Evolutionary conservation across 2,329 filamentous ascomycete species (phyloP), one percentile per base, ranked within the genome.

Genomic region (Sarocladium strictum): DNA sequence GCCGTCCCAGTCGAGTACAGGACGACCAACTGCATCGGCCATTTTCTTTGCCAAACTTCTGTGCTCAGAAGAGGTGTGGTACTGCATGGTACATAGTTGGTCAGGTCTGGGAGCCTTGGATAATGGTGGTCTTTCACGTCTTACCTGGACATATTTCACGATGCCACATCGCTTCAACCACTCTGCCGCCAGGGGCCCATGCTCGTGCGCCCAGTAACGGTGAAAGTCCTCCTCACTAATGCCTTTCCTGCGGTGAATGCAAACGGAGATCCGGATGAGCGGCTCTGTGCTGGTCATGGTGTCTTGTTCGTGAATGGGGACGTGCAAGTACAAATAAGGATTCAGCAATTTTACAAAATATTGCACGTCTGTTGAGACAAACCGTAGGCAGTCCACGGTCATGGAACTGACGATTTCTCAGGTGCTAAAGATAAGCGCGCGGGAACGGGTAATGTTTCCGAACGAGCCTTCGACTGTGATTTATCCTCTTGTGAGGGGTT

Each of bases 1-100:
- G 19, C 50, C 50, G 17, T 53, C 50, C 50, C 50, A 53, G 21
- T 53, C 50, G 11, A 53, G 50, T 17, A 53, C 50, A 6, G 50
- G 50, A 3, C 50, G 32, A 12, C 33, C 50, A 3, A 53, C 50
- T 6, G 50, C 50, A 12, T 53, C 50, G 2, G 50, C 24, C 50
- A 53, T 53, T 33, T 53, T 53, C 21, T 40, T 38, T 9, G 50
- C 33, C 23, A 53, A 26, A 11, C 6, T 19, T 14, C 23, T 38
- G 23, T 53, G 50, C 33, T 53, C 12, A 11, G 50, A 24, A 3
- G 50, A 33, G 11, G 50, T 53, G 19, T 53, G 50, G 50, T 53
- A 53, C 50, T 53, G 29, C 23, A 33, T 6, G 5, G 38, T 35
- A n/a, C n/a, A n/a, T n/a, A n/a, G 11, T 6, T 52, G 10, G 43